Percentiles rank a stretch among this genome's conserved stretches.
These are phyloP conservation scores for Blastobotrys petasosporus DNA, from an alignment of 1,139 yeast species.

Conservation along the genomic window DNA sequence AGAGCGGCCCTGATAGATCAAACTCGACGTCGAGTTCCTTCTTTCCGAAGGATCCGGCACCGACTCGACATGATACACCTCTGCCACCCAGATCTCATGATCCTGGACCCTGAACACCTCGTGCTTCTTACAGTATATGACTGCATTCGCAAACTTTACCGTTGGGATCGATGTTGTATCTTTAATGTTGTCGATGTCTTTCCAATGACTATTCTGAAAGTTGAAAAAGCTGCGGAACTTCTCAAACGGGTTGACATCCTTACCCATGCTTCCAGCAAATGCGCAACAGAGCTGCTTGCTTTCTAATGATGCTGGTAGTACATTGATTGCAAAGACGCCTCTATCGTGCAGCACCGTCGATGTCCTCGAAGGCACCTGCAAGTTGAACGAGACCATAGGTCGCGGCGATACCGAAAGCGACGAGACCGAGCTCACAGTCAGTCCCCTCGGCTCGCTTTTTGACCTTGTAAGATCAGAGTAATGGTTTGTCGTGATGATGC, in stretches of 20 bases:
- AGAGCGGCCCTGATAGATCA: slow-evolving; percentile 25
- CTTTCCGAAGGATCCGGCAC: background rate
- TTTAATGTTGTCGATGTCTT: slow-evolving; percentile 20
- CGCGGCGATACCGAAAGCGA: slow-evolving; percentile 69
- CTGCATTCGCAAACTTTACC: slow-evolving; percentile 52
- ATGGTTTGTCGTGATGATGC: slow-evolving; percentile 25
- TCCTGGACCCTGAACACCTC: slow-evolving; percentile 58
- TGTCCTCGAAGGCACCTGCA: slow-evolving; percentile 78
- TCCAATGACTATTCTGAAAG: slow-evolving; percentile 26
- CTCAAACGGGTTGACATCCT: slow-evolving; percentile 32
- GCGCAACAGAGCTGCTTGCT: slow-evolving; percentile 40
- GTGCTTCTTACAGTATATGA: slow-evolving; percentile 56
- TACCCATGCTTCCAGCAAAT: slow-evolving; percentile 34
- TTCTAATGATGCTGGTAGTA: slow-evolving; percentile 52
- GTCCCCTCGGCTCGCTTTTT: slow-evolving; percentile 41
- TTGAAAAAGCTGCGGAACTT: slow-evolving; percentile 40
- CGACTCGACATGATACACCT: slow-evolving; percentile 31
- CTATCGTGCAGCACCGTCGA: slow-evolving; percentile 54
- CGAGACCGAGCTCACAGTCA: slow-evolving; percentile 76
- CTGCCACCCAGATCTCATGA: slow-evolving; percentile 84
- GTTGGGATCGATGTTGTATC: slow-evolving; percentile 46
- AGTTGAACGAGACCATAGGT: slow-evolving; percentile 72
- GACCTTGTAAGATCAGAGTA: slow-evolving; percentile 7
- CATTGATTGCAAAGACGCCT: slow-evolving; percentile 62
- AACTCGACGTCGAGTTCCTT: slow-evolving; percentile 6